Percentiles rank a stretch among this genome's conserved stretches.
Evolutionary conservation across 2,329 filamentous ascomycete species (phyloP).

Genomic region (Cordyceps cateniannulata): DNA sequence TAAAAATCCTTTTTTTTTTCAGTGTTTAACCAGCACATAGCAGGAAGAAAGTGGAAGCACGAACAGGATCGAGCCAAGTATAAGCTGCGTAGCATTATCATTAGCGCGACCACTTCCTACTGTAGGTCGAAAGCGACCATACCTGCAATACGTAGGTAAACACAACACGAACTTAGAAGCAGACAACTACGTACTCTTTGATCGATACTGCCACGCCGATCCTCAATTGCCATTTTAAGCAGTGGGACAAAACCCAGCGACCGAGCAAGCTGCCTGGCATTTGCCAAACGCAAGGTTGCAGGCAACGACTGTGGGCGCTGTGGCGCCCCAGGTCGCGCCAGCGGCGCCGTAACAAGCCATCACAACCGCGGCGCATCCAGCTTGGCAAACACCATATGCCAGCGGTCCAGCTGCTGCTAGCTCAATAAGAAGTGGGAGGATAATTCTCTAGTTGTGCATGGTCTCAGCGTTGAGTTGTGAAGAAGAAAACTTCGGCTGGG

Average conservation of each 20-base stretch:
- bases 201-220: background rate
- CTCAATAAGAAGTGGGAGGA: background rate
- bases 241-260: background rate
- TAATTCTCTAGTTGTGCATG: background rate
- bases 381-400: constrained; percentile 28
- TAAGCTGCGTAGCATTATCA: too few species aligned
- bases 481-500: background rate
- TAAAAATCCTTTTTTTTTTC: too few species aligned
- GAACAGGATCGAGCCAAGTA: too few species aligned
- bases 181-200: background rate
- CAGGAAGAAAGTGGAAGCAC: background rate
- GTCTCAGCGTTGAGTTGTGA: background rate
- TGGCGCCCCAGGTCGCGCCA: constrained; percentile 36
- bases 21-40: too few species aligned
- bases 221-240: background rate
- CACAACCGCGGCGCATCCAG: constrained; percentile 36
- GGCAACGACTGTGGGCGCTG: constrained; percentile 29
- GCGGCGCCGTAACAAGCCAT: constrained; percentile 39
- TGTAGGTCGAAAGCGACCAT: background rate
- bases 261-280: constrained; percentile 5
- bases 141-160: background rate
- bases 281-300: constrained; percentile 37
- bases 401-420: background rate
- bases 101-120: too few species aligned
- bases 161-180: background rate